phyloP scores from a whole-genome alignment of 176 grass and related monocot species.

The Alloteropsis semialata region DNA sequence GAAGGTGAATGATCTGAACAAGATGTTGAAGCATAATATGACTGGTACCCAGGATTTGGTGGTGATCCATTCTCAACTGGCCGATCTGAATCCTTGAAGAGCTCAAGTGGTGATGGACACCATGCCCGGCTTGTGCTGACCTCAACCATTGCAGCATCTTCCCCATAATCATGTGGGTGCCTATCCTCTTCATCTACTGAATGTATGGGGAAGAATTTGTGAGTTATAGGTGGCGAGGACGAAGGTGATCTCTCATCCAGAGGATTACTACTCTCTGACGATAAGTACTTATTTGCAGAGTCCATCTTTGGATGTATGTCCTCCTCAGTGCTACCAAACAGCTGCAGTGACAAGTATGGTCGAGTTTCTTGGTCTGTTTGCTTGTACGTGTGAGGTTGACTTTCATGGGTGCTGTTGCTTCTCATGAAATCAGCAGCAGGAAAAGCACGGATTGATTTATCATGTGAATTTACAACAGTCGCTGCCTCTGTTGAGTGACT shows the following conservation, averaged over 20 bases:
- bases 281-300: constrained; percentile 80
- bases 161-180: constrained; percentile 47
- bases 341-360: constrained; percentile 55
- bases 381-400: constrained; percentile 29
- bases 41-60: constrained; percentile 52
- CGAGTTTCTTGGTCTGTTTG: constrained; percentile 27
- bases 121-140: constrained; percentile 64
- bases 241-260: constrained; percentile 90
- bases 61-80: constrained; percentile 46
- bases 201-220: constrained; percentile 84
- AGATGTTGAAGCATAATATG: constrained; percentile 74
- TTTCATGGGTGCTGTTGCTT: constrained; percentile 30
- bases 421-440: constrained; percentile 26
- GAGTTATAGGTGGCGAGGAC: constrained; percentile 79
- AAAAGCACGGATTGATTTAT: constrained; percentile 33
- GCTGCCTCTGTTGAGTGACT: constrained; percentile 50
- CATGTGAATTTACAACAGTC: constrained; percentile 52
- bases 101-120: constrained; percentile 53
- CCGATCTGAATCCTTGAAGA: constrained; percentile 64
- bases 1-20: constrained; percentile 94
- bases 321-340: constrained; percentile 60
- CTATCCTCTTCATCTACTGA: constrained; percentile 48
- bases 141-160: constrained; percentile 66
- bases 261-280: constrained; percentile 97
- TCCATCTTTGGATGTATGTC: constrained; percentile 64